Conservation (phyloP, 2,329 filamentous ascomycete species). For the Botrytis paeoniae region DNA sequence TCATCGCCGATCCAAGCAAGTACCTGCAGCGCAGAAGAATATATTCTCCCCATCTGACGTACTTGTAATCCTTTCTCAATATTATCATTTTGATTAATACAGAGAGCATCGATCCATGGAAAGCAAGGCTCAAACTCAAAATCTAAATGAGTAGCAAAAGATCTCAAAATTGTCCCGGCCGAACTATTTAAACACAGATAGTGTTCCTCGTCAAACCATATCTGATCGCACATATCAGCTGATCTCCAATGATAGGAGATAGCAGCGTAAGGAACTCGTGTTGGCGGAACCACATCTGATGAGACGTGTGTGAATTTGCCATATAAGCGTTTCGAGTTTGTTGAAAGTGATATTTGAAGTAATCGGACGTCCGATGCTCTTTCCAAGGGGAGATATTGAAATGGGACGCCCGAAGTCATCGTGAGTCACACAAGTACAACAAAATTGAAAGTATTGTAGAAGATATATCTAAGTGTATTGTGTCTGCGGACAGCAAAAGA, state of each 20-base stretch:
- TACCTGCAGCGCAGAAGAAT: neutral
- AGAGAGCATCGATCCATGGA: neutral
- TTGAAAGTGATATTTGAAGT: neutral
- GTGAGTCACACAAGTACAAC: rapidly evolving
- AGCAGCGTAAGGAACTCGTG: neutral
- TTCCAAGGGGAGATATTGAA: neutral
- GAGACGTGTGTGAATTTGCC: neutral
- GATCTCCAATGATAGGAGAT: neutral
- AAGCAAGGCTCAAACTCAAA: neutral
- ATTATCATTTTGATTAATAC: neutral
- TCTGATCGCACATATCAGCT: neutral
- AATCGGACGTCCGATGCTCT: neutral
- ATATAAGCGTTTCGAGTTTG: neutral
- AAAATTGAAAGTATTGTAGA: rapidly evolving
- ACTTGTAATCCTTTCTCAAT: neutral
- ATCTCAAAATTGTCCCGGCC: neutral
- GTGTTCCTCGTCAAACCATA: neutral
- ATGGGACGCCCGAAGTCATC: neutral
- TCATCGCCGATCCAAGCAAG: neutral
- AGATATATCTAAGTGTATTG: neutral
- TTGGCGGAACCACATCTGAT: neutral
- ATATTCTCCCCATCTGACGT: neutral
- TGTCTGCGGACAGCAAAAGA: neutral
- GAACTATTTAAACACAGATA: neutral
- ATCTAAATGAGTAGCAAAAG: neutral